Conservation (phyloP, 495 filamentous ascomycete species). For the Penicillium turbatum region DNA sequence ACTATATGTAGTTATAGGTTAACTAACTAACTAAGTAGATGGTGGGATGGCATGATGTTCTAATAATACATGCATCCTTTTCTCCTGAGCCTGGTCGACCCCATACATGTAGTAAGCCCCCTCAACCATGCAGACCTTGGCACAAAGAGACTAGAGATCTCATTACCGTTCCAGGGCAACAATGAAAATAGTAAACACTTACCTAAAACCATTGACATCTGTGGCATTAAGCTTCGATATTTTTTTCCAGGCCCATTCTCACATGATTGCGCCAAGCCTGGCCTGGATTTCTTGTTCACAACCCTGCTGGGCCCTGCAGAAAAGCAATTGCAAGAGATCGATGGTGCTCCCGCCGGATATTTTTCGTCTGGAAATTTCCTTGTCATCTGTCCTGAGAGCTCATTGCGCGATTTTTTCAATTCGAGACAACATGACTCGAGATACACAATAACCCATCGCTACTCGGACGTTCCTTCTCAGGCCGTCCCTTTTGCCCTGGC, state of each 20-base stretch:
- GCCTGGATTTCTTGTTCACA: not conserved
- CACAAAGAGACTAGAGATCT: not conserved
- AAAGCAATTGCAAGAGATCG: not conserved
- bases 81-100: too few relatives aligned
- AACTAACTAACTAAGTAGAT: too few relatives aligned
- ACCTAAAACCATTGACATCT: constrained; percentile 6
- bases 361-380: constrained; percentile 1
- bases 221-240: not conserved
- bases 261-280: not conserved
- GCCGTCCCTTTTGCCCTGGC: not conserved
- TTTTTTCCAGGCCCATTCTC: not conserved
- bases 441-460: constrained; percentile 11
- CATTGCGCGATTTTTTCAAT: not conserved
- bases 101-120: too few relatives aligned
- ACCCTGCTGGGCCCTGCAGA: not conserved
- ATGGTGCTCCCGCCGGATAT: not conserved
- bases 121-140: not conserved
- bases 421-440: constrained; percentile 19
- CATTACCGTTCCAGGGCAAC: not conserved
- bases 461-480: not conserved
- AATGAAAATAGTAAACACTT: not conserved
- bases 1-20: too few relatives aligned
- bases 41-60: too few relatives aligned
- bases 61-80: too few relatives aligned
- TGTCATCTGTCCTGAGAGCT: constrained; percentile 6